Conservation (phyloP, 2,329 filamentous ascomycete genomes). For the Dendryphion nanum region DNA sequence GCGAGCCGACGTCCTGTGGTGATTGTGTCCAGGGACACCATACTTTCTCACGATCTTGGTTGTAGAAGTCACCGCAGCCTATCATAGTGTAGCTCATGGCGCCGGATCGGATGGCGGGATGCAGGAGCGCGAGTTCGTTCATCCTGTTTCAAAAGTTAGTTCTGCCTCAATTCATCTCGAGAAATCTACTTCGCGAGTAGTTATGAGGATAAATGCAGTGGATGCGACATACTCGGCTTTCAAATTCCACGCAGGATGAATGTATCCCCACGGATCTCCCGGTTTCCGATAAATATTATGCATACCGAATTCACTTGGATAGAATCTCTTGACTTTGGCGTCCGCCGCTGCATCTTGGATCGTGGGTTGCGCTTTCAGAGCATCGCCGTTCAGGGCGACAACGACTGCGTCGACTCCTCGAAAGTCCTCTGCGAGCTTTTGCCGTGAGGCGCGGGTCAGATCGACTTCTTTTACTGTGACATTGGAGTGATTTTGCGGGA, state of each 20-base stretch:
- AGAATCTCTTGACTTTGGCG: slow-evolving; percentile 25
- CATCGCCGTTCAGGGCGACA: slow-evolving; percentile 21
- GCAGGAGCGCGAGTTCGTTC: slow-evolving; percentile 21
- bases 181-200: too few species aligned
- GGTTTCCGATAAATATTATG: slow-evolving; percentile 21
- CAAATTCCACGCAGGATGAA: too few species aligned
- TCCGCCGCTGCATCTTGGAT: slow-evolving; percentile 24
- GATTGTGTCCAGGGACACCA: slow-evolving; percentile 27
- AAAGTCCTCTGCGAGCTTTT: slow-evolving; percentile 10
- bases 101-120: slow-evolving; percentile 13
- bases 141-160: too few species aligned
- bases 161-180: too few species aligned
- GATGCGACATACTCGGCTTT: too few species aligned
- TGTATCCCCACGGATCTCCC: too few species aligned
- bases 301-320: slow-evolving; percentile 25
- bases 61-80: slow-evolving; percentile 32
- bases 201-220: too few species aligned
- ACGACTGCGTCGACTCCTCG: slow-evolving; percentile 20
- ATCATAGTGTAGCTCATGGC: slow-evolving; percentile 31
- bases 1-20: slow-evolving; percentile 7
- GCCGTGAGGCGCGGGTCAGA: slow-evolving; percentile 5
- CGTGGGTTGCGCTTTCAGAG: slow-evolving; percentile 12
- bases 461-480: slow-evolving; percentile 15
- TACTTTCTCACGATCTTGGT: slow-evolving; percentile 23
- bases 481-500: slow-evolving; percentile 4